Base-by-base conservation (phyloP, 164 flowering plant species). In the Amborella trichopoda region DNA sequence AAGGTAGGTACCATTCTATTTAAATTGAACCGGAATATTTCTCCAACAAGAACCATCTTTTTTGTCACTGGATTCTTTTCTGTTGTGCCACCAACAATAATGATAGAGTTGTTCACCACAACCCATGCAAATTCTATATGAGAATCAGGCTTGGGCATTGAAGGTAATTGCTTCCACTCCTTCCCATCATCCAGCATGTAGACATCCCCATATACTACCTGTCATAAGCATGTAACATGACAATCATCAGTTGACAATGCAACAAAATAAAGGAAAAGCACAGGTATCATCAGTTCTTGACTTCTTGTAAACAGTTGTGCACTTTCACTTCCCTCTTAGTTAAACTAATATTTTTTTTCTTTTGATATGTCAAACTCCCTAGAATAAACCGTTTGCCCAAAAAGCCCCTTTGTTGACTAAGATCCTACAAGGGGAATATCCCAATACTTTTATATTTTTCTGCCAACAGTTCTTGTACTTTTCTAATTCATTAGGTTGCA, bases 101-200 rank as follows among this genome's bases (percentile, higher is more conserved):
- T 48, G 46, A 90, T 69, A 26, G 98, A 83, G 54, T 76, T 78
- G 62, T 90, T 86, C 22, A 86, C 75, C 23, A 86, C 53, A 17
- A 61, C 67, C 98, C 98, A 90, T 11, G 94, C 69, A 60, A 73
- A 83, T 64, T 86, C 98, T 53, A 86, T 90, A 45, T 90, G 98
- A 32, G 98, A 90, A 56, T 86, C 65, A 0, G 89, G 87, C 66
- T 90, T 90, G 59, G 98, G 98, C 98, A 83, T 76, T 2, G 93
- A 69, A 49, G 89, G 78, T 28, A 81, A 52, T 3, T 45, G 55
- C 50, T 79, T 78, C 98, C 94, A 90, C 65, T 72, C 77, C 90
- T 71, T 88, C 34, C 74, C 80, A 45, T 68, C 73, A 54, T 90
- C 96, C 46, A 86, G 68, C 95, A 90, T 75, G 60, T 78, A 90